Percentiles rank a stretch among this genome's conserved stretches.
phyloP scores from a whole-genome alignment of 257 asterid genomes.

The Lycium barbarum region DNA sequence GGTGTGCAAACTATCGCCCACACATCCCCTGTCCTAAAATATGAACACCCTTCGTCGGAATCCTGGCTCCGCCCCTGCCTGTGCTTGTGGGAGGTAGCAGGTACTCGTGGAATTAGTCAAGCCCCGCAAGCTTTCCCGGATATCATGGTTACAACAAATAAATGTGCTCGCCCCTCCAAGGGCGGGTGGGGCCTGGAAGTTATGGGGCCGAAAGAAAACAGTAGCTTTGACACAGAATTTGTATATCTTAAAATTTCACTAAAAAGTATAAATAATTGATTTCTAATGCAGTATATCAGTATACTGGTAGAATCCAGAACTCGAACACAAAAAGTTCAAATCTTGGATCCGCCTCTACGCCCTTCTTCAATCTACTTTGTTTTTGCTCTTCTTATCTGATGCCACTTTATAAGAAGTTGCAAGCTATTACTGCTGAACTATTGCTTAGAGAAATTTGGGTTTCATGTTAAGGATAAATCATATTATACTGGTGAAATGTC shows the following conservation, averaged over 20 bases:
- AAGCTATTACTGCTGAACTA: background rate
- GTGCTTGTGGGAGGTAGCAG: no score
- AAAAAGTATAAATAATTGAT: background rate
- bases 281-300: background rate
- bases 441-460: constrained; percentile 26
- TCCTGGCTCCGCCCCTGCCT: no score
- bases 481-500: background rate
- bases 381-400: constrained; percentile 7
- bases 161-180: background rate
- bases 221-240: background rate
- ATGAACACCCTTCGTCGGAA: no score
- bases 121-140: no score
- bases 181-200: background rate
- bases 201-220: background rate
- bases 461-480: background rate
- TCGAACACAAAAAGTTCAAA: background rate
- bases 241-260: background rate
- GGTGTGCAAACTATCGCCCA: no score
- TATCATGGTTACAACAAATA: no score
- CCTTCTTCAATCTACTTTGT: no score
- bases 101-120: no score
- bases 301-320: background rate
- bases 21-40: no score
- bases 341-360: background rate
- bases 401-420: constrained; percentile 32